A percentile compares a stretch with the other conserved stretches of the same genome.
These are phyloP conservation scores for Amorphotheca resinae DNA, from an alignment of 495 filamentous ascomycete genomes.

Conservation along the genomic window DNA sequence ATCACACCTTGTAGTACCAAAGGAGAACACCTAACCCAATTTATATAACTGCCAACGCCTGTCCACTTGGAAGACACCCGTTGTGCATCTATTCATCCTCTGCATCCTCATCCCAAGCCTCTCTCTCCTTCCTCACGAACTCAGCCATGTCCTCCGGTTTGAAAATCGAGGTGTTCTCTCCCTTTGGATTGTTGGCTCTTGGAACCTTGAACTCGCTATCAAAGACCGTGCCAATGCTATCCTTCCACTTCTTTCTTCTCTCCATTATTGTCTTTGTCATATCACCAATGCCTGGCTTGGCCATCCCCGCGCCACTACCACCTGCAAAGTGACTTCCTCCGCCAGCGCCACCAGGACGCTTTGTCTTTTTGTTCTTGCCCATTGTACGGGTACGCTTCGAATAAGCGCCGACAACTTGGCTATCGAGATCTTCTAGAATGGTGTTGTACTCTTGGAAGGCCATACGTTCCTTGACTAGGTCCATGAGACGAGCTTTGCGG, in stretches of 20 bases:
- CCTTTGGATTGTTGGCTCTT: conserved; percentile 17
- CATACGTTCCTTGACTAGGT: conserved; percentile 80
- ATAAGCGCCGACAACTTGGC: conserved; percentile 89
- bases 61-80: not conserved
- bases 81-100: conserved; percentile 35
- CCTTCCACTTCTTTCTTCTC: conserved; percentile 70
- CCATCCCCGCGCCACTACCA: conserved; percentile 40
- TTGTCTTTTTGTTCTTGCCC: conserved; percentile 88
- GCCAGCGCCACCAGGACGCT: conserved; percentile 52
- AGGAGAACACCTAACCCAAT: too few species aligned
- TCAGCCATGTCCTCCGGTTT: conserved; percentile 37
- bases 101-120: conserved; percentile 62
- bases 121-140: conserved; percentile 54
- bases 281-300: conserved; percentile 80
- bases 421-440: conserved; percentile 92
- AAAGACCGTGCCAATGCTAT: conserved; percentile 78
- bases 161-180: conserved; percentile 44
- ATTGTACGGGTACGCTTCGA: conserved; percentile 92
- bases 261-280: conserved; percentile 84
- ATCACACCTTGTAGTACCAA: too few species aligned
- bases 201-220: conserved; percentile 50
- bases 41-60: too few species aligned
- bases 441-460: conserved; percentile 92
- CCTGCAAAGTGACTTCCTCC: conserved; percentile 38
- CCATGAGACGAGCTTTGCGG: conserved; percentile 70